phyloP scores from a whole-genome alignment of 177 flowering plant species.

The Vitis hybrid region DNA sequence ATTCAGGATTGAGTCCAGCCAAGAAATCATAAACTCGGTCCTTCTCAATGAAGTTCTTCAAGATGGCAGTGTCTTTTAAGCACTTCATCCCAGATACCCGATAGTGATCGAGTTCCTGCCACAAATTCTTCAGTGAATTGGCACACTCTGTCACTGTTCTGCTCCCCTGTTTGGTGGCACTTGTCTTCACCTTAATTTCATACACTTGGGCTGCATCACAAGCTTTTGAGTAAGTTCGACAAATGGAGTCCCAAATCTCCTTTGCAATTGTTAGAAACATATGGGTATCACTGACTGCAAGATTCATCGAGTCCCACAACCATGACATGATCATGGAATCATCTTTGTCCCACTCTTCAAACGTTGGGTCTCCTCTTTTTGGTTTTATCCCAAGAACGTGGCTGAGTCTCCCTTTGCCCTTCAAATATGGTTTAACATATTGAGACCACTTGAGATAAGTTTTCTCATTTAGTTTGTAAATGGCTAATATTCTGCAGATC shows the following conservation, averaged over 20 bases:
- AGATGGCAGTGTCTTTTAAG: too few species aligned
- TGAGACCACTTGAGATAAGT: neutral
- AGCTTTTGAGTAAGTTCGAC: too few species aligned
- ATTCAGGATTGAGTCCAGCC: too few species aligned
- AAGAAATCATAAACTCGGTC: too few species aligned
- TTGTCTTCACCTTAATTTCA: too few species aligned
- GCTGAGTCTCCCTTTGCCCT: neutral
- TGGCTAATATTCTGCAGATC: too few species aligned
- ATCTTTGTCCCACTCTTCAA: neutral
- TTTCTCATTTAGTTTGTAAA: too few species aligned
- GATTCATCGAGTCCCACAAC: neutral
- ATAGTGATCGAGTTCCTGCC: conserved; percentile 6
- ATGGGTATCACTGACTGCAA: neutral
- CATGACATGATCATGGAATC: neutral
- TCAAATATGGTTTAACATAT: neutral
- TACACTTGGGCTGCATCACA: too few species aligned
- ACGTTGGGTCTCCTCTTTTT: neutral
- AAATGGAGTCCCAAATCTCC: neutral
- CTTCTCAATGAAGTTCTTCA: too few species aligned
- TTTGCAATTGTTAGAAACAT: neutral
- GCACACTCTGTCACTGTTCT: conserved; percentile 3
- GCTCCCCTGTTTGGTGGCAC: neutral
- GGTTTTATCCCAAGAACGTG: neutral
- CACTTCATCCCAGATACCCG: too few species aligned
- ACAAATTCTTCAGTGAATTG: neutral